phyloP scores from a whole-genome alignment of 129 eudicot species.

The Lonicera japonica region DNA sequence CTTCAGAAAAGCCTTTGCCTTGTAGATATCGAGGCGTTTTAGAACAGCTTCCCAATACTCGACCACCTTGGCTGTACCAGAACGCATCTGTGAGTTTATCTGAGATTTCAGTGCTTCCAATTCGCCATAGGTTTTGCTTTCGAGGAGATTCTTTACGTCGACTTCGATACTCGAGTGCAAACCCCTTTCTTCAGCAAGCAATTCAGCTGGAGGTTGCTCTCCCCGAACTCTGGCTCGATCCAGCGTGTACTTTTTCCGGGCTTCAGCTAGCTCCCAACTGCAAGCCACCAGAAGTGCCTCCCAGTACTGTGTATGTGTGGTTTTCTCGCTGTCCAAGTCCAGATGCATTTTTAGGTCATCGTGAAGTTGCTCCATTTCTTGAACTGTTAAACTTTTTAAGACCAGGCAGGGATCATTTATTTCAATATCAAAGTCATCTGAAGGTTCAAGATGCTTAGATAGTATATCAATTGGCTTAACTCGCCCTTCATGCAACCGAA shows the following conservation, averaged over 20 bases:
- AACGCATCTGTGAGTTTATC: conserved; percentile 88
- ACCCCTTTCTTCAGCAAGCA: conserved; percentile 93
- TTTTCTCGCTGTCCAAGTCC: conserved; percentile 74
- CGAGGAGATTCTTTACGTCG: conserved; percentile 69
- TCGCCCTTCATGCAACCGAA: conserved; percentile 77
- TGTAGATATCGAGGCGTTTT: conserved; percentile 92
- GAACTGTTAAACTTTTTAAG: conserved; percentile 84
- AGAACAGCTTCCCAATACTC: conserved; percentile 99
- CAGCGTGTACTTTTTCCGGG: conserved; percentile 70
- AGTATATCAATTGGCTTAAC: conserved; percentile 80
- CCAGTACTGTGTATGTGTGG: conserved; percentile 88
- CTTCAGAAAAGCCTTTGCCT: conserved; percentile 91
- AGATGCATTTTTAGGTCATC: conserved; percentile 93
- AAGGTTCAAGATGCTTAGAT: conserved; percentile 73
- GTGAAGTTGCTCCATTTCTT: conserved; percentile 93
- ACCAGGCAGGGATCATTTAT: conserved; percentile 80
- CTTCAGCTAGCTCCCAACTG: conserved; percentile 91
- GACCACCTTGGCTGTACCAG: conserved; percentile 94
- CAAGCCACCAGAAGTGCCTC: conserved; percentile 94
- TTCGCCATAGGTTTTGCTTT: conserved; percentile 60
- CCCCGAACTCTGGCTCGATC: conserved; percentile 99
- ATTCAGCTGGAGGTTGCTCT: conserved; percentile 78
- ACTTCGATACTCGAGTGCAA: conserved; percentile 79
- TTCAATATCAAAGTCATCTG: conserved; percentile 69
- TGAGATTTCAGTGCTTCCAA: conserved; percentile 58